phyloP scores from a whole-genome alignment of 2,329 filamentous ascomycete genomes.

The Cercospora sp. region DNA sequence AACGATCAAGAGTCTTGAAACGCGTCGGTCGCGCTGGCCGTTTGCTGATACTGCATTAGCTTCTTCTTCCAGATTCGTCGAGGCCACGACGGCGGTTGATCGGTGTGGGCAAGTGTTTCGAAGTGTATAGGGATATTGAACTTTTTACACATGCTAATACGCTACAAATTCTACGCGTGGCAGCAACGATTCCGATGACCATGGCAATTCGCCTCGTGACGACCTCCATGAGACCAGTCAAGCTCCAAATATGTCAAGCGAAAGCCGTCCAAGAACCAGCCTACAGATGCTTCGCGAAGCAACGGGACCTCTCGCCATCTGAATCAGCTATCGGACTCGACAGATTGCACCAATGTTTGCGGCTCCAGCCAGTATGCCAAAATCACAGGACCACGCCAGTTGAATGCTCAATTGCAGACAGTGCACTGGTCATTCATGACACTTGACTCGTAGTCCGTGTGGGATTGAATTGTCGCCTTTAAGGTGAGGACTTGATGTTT shows the following conservation, averaged over 20 bases:
- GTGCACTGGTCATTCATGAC: too few species aligned
- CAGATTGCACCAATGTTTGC: not conserved
- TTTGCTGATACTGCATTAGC: not conserved
- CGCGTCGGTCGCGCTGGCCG: not conserved
- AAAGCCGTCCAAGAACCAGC: not conserved
- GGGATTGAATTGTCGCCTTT: not conserved
- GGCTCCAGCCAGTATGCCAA: not conserved
- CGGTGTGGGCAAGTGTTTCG: not conserved
- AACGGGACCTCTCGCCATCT: not conserved
- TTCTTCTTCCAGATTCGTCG: not conserved
- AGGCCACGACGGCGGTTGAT: not conserved
- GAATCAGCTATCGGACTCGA: not conserved
- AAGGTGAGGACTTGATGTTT: conserved; percentile 53
- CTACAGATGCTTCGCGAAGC: not conserved
- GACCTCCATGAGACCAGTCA: not conserved
- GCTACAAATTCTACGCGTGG: not conserved
- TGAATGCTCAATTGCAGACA: not conserved
- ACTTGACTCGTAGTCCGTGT: too few species aligned
- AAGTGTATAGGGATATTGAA: not conserved
- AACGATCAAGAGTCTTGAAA: not conserved
- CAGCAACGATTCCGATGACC: not conserved
- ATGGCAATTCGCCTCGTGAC: not conserved
- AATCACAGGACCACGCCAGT: not conserved
- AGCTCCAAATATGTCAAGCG: not conserved
- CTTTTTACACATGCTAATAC: not conserved